Percentiles rank a stretch among this genome's conserved stretches.
phyloP scores from a whole-genome alignment of 371 early-diverging fungal species.

The Lichtheimia ramosa region DNA sequence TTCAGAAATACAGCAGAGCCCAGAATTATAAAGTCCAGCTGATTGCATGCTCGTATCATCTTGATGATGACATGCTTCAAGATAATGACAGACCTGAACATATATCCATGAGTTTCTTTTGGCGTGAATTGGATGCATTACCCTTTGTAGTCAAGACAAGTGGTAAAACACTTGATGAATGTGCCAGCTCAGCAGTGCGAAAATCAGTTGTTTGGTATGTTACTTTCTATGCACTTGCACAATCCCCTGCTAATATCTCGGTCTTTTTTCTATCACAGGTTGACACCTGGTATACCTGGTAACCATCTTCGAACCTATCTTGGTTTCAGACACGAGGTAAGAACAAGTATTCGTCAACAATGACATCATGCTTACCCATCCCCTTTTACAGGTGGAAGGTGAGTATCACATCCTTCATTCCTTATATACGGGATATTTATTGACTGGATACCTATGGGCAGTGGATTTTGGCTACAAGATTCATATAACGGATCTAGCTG shows the following conservation, averaged over 20 bases:
- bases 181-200: conserved; percentile 72
- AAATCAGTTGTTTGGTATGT: conserved; percentile 64
- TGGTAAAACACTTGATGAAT: conserved; percentile 63
- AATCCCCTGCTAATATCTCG: no score
- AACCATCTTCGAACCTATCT: conserved; percentile 25
- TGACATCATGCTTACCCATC: no score
- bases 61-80: conserved; percentile 22
- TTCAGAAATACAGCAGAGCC: conserved; percentile 40
- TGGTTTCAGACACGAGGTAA: conserved; percentile 40
- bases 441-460: not conserved
- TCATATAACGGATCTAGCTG: conserved; percentile 54
- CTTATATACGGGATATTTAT: not conserved
- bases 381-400: conserved; percentile 26
- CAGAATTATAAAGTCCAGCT: conserved; percentile 58
- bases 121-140: conserved; percentile 75
- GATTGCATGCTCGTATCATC: conserved; percentile 40
- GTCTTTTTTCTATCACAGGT: conserved; percentile 11
- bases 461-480: conserved; percentile 70
- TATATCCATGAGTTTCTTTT: conserved; percentile 57
- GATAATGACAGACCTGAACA: conserved; percentile 24
- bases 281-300: conserved; percentile 70
- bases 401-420: not conserved
- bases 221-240: no score
- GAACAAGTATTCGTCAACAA: not conserved
- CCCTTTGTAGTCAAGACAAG: conserved; percentile 65